Conservation (phyloP, 495 filamentous ascomycete species). For the Aspergillus carlsbadensis region DNA sequence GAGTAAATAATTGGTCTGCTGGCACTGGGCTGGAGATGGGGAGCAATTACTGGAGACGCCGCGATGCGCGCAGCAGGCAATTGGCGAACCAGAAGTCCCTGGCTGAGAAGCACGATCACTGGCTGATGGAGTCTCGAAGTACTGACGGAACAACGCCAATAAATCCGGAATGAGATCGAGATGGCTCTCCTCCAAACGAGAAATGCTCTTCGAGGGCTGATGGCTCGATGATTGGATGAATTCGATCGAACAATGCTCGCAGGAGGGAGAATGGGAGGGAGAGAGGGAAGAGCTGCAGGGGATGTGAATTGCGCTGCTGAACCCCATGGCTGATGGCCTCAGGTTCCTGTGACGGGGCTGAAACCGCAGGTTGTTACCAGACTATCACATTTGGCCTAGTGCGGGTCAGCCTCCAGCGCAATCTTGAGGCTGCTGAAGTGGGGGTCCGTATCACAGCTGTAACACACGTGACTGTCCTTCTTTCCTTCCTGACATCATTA, state of each 20-base stretch:
- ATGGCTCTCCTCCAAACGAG: conserved; percentile 13
- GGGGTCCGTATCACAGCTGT: conserved; percentile 15
- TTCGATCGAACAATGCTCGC: conserved; percentile 12
- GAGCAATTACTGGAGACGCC: conserved; percentile 25
- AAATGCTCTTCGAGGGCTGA: conserved; percentile 1
- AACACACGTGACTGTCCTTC: conserved; percentile 19
- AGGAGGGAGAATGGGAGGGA: conserved; percentile 10
- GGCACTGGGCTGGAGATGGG: conserved; percentile 13
- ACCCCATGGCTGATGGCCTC: conserved; percentile 7
- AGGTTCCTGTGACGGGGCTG: conserved; percentile 11
- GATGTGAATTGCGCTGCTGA: neutral
- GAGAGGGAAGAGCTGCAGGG: conserved; percentile 8
- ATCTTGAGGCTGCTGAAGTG: neutral
- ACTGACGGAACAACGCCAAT: conserved; percentile 19
- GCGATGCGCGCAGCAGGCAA: conserved; percentile 39
- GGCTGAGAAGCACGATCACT: conserved; percentile 27
- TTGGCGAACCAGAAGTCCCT: conserved; percentile 48
- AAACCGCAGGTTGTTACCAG: conserved; percentile 2
- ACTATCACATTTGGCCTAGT: conserved; percentile 1
- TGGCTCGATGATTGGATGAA: conserved; percentile 12
- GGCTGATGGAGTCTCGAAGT: conserved; percentile 18
- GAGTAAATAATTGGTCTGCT: conserved; percentile 23
- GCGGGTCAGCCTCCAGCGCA: neutral
- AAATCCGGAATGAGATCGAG: conserved; percentile 6
- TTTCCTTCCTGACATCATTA: conserved; percentile 3